Evolutionary conservation across 331 rosid genomes (phyloP).

Genomic region (Dryas integrifolia): DNA sequence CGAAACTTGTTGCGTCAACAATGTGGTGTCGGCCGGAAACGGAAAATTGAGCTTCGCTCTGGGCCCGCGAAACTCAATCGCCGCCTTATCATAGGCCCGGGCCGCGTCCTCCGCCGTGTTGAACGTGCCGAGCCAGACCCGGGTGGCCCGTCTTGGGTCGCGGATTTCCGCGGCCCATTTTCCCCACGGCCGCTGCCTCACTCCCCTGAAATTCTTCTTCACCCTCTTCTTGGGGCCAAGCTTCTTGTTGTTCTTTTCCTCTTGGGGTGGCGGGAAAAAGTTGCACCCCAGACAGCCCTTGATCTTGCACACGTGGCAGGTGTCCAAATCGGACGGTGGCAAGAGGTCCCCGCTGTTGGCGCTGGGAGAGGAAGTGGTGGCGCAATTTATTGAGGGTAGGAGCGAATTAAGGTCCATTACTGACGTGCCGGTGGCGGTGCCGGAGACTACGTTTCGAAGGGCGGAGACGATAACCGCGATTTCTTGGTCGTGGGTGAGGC

Average conservation of each 20-base stretch:
- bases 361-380: not conserved
- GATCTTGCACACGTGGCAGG: constrained; percentile 54
- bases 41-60: constrained; percentile 53
- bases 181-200: constrained; percentile 51
- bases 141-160: constrained; percentile 38
- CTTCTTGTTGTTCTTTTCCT: constrained; percentile 5
- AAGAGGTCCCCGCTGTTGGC: not conserved
- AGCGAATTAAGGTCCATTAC: constrained; percentile 2
- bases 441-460: constrained; percentile 67
- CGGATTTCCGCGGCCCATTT: constrained; percentile 58
- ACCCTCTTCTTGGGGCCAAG: constrained; percentile 18
- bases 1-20: not conserved
- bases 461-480: constrained; percentile 64
- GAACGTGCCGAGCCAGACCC: constrained; percentile 55
- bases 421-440: constrained; percentile 30
- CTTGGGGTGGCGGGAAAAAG: constrained; percentile 37
- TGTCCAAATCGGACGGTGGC: constrained; percentile 26
- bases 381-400: not conserved
- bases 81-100: constrained; percentile 45
- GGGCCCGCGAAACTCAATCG: constrained; percentile 45
- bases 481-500: constrained; percentile 64
- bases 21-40: constrained; percentile 24
- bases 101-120: constrained; percentile 48
- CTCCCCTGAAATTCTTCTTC: constrained; percentile 50
- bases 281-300: constrained; percentile 62